Evolutionary conservation across 2,329 filamentous ascomycete genomes (phyloP).

Genomic region (Cladophialophora yegresii): DNA sequence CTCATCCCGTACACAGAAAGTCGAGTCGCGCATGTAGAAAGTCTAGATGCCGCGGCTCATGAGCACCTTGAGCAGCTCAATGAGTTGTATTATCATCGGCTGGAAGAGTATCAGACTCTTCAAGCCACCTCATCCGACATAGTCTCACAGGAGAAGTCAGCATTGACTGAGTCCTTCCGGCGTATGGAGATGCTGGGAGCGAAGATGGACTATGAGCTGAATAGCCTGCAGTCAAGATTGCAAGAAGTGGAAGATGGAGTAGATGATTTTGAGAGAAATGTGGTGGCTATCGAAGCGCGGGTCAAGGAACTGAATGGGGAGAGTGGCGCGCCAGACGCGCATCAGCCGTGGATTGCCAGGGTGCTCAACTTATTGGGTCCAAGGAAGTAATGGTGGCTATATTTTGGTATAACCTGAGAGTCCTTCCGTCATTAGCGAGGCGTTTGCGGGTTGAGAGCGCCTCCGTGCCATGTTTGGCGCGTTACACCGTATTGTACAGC

Average conservation of each 20-base stretch:
- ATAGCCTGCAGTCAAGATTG: slow-evolving; percentile 74
- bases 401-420: background rate
- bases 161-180: slow-evolving; percentile 70
- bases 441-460: background rate
- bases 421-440: background rate
- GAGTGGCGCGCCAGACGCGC: slow-evolving; percentile 39
- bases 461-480: background rate
- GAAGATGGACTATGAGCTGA: slow-evolving; percentile 89
- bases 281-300: slow-evolving; percentile 67
- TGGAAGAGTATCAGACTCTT: slow-evolving; percentile 69
- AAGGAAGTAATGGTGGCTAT: slow-evolving; percentile 11
- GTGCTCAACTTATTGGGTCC: slow-evolving; percentile 26
- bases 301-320: slow-evolving; percentile 64
- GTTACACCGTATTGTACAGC: background rate
- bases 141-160: slow-evolving; percentile 67
- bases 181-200: slow-evolving; percentile 79
- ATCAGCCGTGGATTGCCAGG: slow-evolving; percentile 24
- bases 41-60: slow-evolving; percentile 66
- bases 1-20: slow-evolving; percentile 49
- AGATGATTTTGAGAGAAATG: slow-evolving; percentile 74
- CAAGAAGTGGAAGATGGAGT: slow-evolving; percentile 85
- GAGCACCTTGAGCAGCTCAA: slow-evolving; percentile 67
- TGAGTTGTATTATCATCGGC: slow-evolving; percentile 66
- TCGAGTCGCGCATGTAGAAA: slow-evolving; percentile 47
- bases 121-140: slow-evolving; percentile 68